A percentile compares a stretch with the other conserved stretches of the same genome.
Evolutionary conservation across 768 basidiomycete species (phyloP).

Genomic region (Suillus weaverae): DNA sequence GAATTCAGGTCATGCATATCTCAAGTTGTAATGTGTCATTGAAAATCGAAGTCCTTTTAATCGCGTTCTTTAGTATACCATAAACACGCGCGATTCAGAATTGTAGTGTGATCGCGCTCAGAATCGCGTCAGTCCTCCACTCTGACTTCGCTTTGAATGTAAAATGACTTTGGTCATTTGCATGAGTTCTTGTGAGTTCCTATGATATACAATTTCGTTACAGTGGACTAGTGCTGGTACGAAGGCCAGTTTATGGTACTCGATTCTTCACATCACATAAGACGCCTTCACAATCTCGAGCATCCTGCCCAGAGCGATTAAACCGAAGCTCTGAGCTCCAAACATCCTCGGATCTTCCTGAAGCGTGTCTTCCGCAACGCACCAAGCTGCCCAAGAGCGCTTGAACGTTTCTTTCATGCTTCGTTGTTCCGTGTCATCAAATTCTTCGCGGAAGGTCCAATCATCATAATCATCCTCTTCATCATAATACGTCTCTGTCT

Average conservation of each 20-base stretch:
- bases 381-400: conserved; percentile 49
- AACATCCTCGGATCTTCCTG: conserved; percentile 28
- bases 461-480: conserved; percentile 31
- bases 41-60: not conserved
- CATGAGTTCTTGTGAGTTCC: not conserved
- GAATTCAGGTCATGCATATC: conserved; percentile 1
- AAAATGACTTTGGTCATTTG: not conserved
- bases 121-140: not conserved
- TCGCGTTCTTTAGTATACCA: not conserved
- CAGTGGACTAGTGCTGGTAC: not conserved
- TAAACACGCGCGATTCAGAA: not conserved
- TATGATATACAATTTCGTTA: not conserved
- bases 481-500: conserved; percentile 15
- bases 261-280: not conserved
- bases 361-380: conserved; percentile 34
- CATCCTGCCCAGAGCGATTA: conserved; percentile 45
- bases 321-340: conserved; percentile 47
- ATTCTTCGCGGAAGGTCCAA: conserved; percentile 14
- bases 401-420: conserved; percentile 32
- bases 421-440: conserved; percentile 28
- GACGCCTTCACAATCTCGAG: conserved; percentile 41
- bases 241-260: not conserved
- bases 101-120: not conserved
- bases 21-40: conserved; percentile 5
- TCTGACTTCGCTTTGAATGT: not conserved